Percentiles rank a stretch among this genome's conserved stretches.
Evolutionary conservation across 441 rosid species (phyloP).

Genomic region (Mallotus japonicus): DNA sequence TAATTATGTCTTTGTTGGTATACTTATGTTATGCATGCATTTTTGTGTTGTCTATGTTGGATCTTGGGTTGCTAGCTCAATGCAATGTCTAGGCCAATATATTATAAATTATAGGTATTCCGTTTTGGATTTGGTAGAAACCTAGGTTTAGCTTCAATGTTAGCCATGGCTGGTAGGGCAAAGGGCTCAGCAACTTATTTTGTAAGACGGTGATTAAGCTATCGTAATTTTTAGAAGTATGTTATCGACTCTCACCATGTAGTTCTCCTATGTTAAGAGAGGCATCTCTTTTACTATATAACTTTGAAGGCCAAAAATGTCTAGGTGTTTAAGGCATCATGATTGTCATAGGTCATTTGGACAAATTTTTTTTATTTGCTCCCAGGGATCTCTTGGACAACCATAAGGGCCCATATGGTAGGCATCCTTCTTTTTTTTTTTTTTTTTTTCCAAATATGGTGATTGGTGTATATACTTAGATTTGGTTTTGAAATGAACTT

Average conservation of each 20-base stretch:
- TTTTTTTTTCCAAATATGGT: background rate
- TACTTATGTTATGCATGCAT: background rate
- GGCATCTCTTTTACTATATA: background rate
- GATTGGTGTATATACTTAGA: background rate
- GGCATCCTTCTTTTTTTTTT: background rate
- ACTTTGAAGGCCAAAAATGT: background rate
- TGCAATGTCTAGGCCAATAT: background rate
- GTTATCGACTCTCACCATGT: background rate
- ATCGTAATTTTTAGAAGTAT: background rate
- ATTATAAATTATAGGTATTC: background rate
- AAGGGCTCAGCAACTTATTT: too few species aligned
- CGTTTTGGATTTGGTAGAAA: background rate
- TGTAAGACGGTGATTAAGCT: slow-evolving; percentile 2
- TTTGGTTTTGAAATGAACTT: background rate
- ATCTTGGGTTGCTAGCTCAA: background rate
- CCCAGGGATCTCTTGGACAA: background rate
- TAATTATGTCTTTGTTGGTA: slow-evolving; percentile 3
- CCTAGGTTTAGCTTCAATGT: too few species aligned
- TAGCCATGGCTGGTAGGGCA: background rate
- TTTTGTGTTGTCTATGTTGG: background rate
- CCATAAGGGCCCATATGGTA: background rate
- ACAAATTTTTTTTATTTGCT: background rate
- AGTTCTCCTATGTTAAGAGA: background rate
- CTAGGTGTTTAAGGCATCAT: background rate
- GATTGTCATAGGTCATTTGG: background rate